Percentiles rank a stretch among this genome's conserved stretches.
Evolutionary conservation across 2,329 filamentous ascomycete genomes (phyloP).

Genomic region (Monilinia polystroma): DNA sequence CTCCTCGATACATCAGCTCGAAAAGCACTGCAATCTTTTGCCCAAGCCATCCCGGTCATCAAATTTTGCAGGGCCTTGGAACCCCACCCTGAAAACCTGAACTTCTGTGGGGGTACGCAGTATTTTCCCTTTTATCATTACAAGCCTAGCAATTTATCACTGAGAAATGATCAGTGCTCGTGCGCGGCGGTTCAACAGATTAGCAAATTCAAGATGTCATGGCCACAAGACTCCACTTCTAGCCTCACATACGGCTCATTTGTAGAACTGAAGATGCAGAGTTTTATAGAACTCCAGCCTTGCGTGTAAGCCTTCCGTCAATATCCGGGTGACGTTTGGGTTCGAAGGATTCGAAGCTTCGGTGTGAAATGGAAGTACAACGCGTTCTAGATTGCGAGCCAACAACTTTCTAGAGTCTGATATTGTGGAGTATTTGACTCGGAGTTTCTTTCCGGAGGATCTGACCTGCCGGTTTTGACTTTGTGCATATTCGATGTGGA

Average conservation of each 20-base stretch:
- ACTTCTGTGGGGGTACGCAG: conserved; percentile 5
- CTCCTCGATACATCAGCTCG: background rate
- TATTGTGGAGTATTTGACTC: background rate
- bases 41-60: conserved; percentile 8
- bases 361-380: background rate
- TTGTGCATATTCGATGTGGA: background rate
- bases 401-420: conserved; percentile 2
- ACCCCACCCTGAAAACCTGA: conserved; percentile 6
- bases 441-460: conserved; percentile 2
- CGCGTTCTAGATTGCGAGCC: background rate
- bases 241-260: background rate
- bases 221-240: conserved; percentile 12
- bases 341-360: conserved; percentile 4
- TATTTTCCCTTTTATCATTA: background rate
- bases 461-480: background rate
- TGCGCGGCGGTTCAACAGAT: conserved; percentile 19
- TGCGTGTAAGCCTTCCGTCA: background rate
- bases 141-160: conserved; percentile 4
- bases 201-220: background rate
- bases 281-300: background rate
- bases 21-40: background rate
- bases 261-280: conserved; percentile 12
- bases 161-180: background rate
- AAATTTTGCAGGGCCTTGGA: background rate
- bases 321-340: background rate